These are phyloP conservation scores for Heterobasidion occidentale DNA, from an alignment of 1,284 basidiomycete species.

Conservation along the genomic window DNA sequence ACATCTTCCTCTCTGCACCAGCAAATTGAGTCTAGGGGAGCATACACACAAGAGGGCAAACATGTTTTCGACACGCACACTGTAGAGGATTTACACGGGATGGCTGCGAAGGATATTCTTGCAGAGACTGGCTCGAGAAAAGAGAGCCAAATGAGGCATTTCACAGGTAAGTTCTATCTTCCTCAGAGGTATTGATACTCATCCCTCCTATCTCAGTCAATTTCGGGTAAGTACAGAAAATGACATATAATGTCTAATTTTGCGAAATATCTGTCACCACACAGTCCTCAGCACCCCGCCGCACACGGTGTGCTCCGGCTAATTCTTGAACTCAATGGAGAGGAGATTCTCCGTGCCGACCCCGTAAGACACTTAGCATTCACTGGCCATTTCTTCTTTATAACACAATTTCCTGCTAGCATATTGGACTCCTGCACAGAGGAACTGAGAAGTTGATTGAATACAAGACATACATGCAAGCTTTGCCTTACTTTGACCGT, in stretches of 20 bases:
- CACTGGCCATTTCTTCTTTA: conserved; percentile 3
- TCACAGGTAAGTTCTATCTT: conserved; percentile 58
- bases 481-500: conserved; percentile 98
- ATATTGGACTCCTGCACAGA: conserved; percentile 94
- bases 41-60: conserved; percentile 26
- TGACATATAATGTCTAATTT: background rate
- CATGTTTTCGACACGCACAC: conserved; percentile 57
- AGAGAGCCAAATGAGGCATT: conserved; percentile 85
- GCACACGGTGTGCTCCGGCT: conserved; percentile 97
- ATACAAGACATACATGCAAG: conserved; percentile 98
- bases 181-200: conserved; percentile 11
- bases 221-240: conserved; percentile 62
- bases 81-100: conserved; percentile 77
- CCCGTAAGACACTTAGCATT: conserved; percentile 44
- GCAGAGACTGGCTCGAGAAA: conserved; percentile 65
- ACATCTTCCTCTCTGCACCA: conserved; percentile 16
- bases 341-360: conserved; percentile 87
- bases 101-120: conserved; percentile 73
- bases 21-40: conserved; percentile 1
- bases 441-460: conserved; percentile 99
- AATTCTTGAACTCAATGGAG: conserved; percentile 97
- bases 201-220: conserved; percentile 50
- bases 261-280: background rate
- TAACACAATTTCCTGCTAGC: conserved; percentile 37
- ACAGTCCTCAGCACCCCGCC: conserved; percentile 93